Conservation (phyloP, 352 stramenopile species). For the Globisporangium middletonii region DNA sequence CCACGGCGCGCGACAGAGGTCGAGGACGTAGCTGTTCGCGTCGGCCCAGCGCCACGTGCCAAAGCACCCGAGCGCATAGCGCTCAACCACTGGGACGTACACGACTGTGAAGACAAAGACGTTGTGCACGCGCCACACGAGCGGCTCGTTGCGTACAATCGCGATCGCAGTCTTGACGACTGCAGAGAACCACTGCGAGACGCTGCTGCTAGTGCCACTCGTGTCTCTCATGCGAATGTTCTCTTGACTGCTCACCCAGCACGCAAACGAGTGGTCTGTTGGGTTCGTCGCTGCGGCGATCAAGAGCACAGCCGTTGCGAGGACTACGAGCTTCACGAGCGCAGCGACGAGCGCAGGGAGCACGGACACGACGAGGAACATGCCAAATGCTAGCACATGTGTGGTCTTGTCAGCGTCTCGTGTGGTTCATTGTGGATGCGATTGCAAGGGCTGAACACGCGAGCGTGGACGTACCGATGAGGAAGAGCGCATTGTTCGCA, state of each 20-base stretch:
- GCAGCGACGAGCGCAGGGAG: constrained; percentile 48
- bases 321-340: constrained; percentile 29
- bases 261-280: constrained; percentile 63
- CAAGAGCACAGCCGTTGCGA: constrained; percentile 22
- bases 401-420: not conserved
- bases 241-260: constrained; percentile 59
- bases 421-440: not conserved
- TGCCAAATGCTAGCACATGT: constrained; percentile 38
- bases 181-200: constrained; percentile 65
- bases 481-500: constrained; percentile 60
- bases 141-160: constrained; percentile 52
- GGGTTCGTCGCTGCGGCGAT: constrained; percentile 49
- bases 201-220: constrained; percentile 1
- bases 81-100: constrained; percentile 50
- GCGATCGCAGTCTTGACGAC: constrained; percentile 66
- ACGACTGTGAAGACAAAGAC: constrained; percentile 58
- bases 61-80: constrained; percentile 60
- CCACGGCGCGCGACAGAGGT: constrained; percentile 45
- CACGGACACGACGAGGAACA: constrained; percentile 64
- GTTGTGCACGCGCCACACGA: constrained; percentile 62
- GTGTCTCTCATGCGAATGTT: constrained; percentile 35
- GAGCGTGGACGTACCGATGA: constrained; percentile 39
- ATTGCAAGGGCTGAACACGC: not conserved
- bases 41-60: constrained; percentile 74
- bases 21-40: constrained; percentile 29